Evolutionary conservation across 176 grass and related monocot species (phyloP).

Genomic region (Phyllostachys edulis): DNA sequence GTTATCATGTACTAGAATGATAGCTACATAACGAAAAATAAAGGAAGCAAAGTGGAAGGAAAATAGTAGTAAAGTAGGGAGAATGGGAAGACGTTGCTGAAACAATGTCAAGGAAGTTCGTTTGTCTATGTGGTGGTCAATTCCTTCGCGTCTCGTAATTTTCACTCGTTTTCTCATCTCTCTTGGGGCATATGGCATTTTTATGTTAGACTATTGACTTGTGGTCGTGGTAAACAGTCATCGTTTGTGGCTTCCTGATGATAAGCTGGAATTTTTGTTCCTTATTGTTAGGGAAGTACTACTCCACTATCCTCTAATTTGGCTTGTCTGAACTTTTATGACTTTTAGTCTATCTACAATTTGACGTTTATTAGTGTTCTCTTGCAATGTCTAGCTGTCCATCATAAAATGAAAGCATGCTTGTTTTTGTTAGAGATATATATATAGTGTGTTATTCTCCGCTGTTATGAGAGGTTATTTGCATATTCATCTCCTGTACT

Average conservation of each 20-base stretch:
- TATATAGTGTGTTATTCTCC: no score
- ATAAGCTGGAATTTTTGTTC: background rate
- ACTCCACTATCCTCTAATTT: background rate
- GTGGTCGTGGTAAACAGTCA: background rate
- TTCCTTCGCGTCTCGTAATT: constrained; percentile 7
- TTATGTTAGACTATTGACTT: constrained; percentile 26
- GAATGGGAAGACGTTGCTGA: background rate
- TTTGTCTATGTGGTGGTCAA: constrained; percentile 26
- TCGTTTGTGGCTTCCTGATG: background rate
- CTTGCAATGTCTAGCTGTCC: background rate
- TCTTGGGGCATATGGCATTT: background rate
- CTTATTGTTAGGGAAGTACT: background rate
- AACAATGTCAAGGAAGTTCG: constrained; percentile 10
- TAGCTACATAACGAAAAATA: constrained; percentile 14
- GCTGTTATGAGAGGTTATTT: no score
- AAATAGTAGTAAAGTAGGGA: background rate
- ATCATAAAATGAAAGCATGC: background rate
- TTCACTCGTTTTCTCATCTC: constrained; percentile 30
- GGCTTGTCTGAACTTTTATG: background rate
- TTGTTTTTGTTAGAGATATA: no score
- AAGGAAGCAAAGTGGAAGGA: constrained; percentile 10
- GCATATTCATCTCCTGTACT: no score
- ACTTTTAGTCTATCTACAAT: background rate
- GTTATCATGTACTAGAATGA: background rate
- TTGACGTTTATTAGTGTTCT: background rate